Conservation (phyloP, 805 yeast species). For the Wickerhamomyces rabaulensis region DNA sequence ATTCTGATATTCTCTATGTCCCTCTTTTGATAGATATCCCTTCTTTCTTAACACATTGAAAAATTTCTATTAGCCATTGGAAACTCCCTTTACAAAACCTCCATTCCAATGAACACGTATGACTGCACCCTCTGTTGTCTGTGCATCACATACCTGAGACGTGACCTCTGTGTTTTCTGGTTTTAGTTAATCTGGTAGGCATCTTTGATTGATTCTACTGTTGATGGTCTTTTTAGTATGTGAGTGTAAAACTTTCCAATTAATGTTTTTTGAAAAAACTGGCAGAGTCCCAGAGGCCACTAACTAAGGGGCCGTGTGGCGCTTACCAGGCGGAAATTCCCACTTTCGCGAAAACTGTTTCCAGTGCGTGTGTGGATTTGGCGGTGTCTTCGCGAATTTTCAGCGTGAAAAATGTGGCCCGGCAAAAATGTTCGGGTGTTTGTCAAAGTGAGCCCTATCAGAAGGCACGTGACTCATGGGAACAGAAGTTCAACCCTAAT, state of each 20-base stretch:
- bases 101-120: neutral
- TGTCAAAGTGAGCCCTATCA: too few relatives aligned
- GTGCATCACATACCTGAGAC: slow-evolving; percentile 81
- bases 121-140: neutral
- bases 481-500: too few relatives aligned
- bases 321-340: slow-evolving; percentile 4
- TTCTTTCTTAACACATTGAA: neutral
- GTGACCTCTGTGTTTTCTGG: slow-evolving; percentile 99
- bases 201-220: slow-evolving; percentile 40
- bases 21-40: neutral
- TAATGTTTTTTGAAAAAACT: neutral
- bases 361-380: too few relatives aligned
- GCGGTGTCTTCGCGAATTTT: too few relatives aligned
- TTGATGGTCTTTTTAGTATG: slow-evolving; percentile 2
- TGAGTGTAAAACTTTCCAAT: neutral
- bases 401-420: too few relatives aligned
- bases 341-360: too few relatives aligned
- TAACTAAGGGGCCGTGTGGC: neutral
- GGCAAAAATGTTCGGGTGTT: neutral
- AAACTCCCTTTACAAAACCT: neutral
- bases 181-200: slow-evolving; percentile 99
- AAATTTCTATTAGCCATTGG: neutral
- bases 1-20: too few relatives aligned
- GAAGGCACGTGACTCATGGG: too few relatives aligned
- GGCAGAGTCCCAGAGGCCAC: neutral